Base-by-base conservation (phyloP, 2,329 filamentous ascomycete genomes). In the Apiospora sp. region DNA sequence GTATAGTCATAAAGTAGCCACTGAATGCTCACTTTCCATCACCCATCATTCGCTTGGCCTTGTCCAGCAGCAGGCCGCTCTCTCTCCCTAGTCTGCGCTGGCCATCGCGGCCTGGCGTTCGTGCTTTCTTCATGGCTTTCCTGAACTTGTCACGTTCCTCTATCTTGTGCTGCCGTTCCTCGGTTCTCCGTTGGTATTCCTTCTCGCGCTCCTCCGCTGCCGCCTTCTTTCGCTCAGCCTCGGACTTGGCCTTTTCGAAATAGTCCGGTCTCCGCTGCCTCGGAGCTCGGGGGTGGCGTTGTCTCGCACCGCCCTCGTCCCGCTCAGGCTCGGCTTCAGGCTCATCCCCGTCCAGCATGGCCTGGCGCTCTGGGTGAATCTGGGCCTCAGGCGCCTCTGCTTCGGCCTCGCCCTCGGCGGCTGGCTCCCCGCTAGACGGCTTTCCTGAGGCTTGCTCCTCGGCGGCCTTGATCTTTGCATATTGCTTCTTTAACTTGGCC, bases 401-500 rank as follows among this genome's bases (percentile, higher is more conserved):
- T 16, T 41, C 74, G 48, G 67, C 37, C 7, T 76, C 77, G 13
- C 76, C 76, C 19, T 76, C 76, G 71, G n/a, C 61, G 48, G 8
- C 44, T 48, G 16, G 72, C 27, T 71, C 75, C n/a, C 74, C 73
- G 48, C 70, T 71, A 43, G 67, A 68, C 24, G 54, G 67, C 67
- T 54, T 71, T 67, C 30, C 73, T 71, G 37, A 73, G 22, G 71
- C 46, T 71, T 72, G 69, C 48, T n/a, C 51, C 73, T 84, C 81
- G 70, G 86, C 81, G 41, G 91, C 91, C 83, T 95, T 96, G 75
- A 98, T 86, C 83, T 98, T 98, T 75, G 93, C 93, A 81, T 98
- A 98, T 58, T 93, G 90, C 83, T 98, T 97, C 84, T 96, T 96
- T 75, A 98, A 88, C 83, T 98, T 98, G 74, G 95, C 95, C 82